phyloP scores from a whole-genome alignment of 129 eudicot genomes.

The Solidago caesia region DNA sequence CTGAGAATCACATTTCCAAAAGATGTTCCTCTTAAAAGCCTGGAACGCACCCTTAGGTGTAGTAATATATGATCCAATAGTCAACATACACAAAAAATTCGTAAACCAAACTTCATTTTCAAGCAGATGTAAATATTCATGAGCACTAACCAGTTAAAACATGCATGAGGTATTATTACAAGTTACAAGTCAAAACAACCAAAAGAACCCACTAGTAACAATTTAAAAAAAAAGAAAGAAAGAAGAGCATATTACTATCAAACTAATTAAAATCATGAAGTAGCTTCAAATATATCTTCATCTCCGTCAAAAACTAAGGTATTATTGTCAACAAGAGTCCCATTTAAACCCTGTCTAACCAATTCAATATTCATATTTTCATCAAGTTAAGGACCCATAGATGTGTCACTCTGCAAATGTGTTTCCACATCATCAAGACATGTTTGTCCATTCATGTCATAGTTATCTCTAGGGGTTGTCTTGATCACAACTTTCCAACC shows the following conservation, averaged over 20 bases:
- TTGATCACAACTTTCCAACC: conserved; percentile 21
- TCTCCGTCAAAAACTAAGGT: neutral
- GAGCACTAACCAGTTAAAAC: no score
- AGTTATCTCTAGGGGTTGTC: conserved; percentile 22
- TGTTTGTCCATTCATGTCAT: conserved; percentile 18
- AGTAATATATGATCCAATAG: neutral
- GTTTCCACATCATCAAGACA: neutral
- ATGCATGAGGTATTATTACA: no score
- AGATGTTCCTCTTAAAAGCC: conserved; percentile 25
- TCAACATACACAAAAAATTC: no score
- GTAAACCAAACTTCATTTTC: no score
- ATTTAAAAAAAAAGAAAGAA: no score
- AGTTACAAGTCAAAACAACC: no score
- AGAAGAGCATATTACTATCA: no score
- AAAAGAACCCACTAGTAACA: no score
- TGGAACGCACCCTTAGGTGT: conserved; percentile 22
- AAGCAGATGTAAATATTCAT: no score
- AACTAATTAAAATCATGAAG: neutral
- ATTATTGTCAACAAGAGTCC: neutral
- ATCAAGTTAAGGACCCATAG: no score
- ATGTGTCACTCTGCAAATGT: no score
- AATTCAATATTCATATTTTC: neutral
- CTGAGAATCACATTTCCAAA: conserved; percentile 39
- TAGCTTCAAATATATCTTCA: neutral
- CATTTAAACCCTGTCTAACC: neutral